phyloP scores from a whole-genome alignment of 73 alveolate genomes.

The Diophrys appendiculata region DNA sequence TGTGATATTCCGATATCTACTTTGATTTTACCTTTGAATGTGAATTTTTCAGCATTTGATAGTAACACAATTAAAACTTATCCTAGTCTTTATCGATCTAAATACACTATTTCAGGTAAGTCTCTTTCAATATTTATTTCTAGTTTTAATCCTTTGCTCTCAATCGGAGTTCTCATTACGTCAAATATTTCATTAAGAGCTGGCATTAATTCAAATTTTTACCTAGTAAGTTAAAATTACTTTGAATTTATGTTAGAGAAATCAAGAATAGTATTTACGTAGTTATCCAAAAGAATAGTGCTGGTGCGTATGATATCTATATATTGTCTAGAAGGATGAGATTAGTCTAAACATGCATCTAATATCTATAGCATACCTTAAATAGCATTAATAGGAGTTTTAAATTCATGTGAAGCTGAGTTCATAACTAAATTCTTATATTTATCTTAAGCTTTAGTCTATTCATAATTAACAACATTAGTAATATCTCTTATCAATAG shows the following conservation, averaged over 20 bases:
- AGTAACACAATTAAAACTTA: too few relatives aligned
- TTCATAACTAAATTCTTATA: neutral
- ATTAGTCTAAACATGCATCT: neutral
- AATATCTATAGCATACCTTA: neutral
- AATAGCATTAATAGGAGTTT: constrained; percentile 49
- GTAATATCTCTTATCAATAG: neutral
- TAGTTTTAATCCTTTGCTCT: too few relatives aligned
- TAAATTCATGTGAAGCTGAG: constrained; percentile 38
- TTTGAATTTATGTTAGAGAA: neutral
- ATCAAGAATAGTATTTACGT: neutral
- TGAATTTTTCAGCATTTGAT: too few relatives aligned
- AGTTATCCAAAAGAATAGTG: neutral
- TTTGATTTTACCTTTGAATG: too few relatives aligned
- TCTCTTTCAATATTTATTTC: too few relatives aligned
- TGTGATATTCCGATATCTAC: too few relatives aligned
- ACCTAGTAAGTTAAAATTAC: neutral
- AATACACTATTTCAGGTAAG: too few relatives aligned
- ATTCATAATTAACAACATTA: neutral
- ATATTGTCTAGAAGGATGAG: neutral
- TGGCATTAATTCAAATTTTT: neutral
- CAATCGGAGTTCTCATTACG: too few relatives aligned
- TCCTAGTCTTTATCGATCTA: too few relatives aligned
- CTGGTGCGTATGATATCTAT: neutral
- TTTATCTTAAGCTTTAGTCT: neutral
- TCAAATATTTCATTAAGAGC: neutral